Conservation (phyloP, 2,329 filamentous ascomycete genomes). For the Dactylellina leptospora region DNA sequence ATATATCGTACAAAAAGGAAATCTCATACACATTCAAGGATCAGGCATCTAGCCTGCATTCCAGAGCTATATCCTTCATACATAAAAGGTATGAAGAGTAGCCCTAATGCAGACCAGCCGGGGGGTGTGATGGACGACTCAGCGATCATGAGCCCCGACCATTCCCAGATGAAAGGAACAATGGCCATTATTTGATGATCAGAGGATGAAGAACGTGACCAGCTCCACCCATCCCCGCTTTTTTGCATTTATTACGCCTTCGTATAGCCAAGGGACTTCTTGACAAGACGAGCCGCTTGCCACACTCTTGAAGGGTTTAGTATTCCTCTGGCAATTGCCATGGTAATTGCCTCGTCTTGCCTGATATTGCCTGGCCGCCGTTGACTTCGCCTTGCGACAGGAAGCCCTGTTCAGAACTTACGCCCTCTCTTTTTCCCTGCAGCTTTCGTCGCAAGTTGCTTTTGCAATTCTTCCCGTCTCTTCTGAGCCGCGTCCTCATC, state of each 20-base stretch:
- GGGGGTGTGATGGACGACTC: no score
- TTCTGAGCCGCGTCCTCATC: constrained; percentile 57
- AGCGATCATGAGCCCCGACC: no score
- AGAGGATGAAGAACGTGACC: not conserved
- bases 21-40: constrained; percentile 13
- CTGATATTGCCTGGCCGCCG: not conserved
- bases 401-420: constrained; percentile 54
- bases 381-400: not conserved
- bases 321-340: no score
- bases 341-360: not conserved
- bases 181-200: not conserved
- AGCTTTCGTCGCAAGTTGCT: constrained; percentile 56
- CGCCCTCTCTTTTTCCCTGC: constrained; percentile 56
- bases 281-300: not conserved
- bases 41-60: not conserved
- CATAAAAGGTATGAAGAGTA: not conserved
- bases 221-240: not conserved
- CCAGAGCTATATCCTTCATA: not conserved
- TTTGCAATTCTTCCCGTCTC: constrained; percentile 55
- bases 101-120: no score
- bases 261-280: not conserved
- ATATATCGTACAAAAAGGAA: constrained; percentile 20
- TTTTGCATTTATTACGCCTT: not conserved
- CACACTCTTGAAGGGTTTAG: not conserved
- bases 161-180: constrained; percentile 3